A percentile compares a stretch with the other conserved stretches of the same genome.
These are phyloP conservation scores for Pseudohyphozyma bogoriensis DNA, from an alignment of 768 basidiomycete genomes.

Conservation along the genomic window DNA sequence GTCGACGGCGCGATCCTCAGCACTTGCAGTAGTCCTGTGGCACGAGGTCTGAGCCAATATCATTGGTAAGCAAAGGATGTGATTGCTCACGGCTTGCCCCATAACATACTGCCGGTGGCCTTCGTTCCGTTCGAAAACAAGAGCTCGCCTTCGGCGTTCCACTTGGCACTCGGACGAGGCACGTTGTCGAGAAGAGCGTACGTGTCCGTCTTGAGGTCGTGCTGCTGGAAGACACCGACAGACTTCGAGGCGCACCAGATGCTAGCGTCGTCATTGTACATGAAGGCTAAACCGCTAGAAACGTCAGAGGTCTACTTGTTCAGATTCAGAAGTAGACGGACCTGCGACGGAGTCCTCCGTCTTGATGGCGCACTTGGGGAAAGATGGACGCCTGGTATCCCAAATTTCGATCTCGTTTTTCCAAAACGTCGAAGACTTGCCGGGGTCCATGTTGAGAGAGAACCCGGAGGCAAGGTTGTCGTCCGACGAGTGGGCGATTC, in stretches of 20 bases:
- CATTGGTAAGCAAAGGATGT: no score
- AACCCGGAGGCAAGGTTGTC: not conserved
- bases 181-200: constrained; percentile 23
- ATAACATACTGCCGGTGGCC: no score
- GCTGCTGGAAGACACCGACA: constrained; percentile 13
- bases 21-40: no score
- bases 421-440: not conserved
- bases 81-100: no score
- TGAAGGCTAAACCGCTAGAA: constrained; percentile 5
- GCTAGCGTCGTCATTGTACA: constrained; percentile 27
- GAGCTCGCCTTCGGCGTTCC: constrained; percentile 21
- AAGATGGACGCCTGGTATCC: constrained; percentile 23
- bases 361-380: constrained; percentile 27
- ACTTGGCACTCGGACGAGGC: constrained; percentile 1
- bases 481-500: no score
- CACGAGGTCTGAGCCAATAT: no score
- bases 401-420: constrained; percentile 29
- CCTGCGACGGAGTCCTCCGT: constrained; percentile 17
- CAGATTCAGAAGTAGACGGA: not conserved
- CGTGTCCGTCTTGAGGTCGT: constrained; percentile 22
- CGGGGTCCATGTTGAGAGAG: not conserved
- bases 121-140: constrained; percentile 23
- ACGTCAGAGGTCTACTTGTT: no score
- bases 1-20: not conserved
- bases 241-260: constrained; percentile 20